Base-by-base conservation (phyloP, 208 protist genomes). In the Acanthamoeba polyphaga region DNA sequence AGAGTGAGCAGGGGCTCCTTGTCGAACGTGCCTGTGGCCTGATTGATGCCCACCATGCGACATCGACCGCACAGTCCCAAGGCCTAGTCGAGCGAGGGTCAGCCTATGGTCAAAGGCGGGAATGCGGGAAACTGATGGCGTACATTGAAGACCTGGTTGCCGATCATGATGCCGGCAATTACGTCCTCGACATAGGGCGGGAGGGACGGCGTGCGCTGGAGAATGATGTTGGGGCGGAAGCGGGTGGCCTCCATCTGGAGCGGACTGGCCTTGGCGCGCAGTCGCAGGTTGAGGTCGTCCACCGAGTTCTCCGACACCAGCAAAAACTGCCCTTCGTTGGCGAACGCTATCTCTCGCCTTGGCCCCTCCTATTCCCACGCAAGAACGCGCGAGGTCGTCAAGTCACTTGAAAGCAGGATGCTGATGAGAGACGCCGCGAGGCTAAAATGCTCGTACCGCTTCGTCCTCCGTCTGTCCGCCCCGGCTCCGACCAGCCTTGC, bases 291-390 rank as follows among this genome's bases (percentile, higher is more conserved):
- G 32, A 92, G 64, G 60, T 92, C 87, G 12, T 92, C 64, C 87
- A 92, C 87, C 6, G 62, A 76, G 55, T 74, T 74, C 34, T 92
- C 87, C 60, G 64, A 92, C 87, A 92, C 87, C 27, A 92, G 62
- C 87, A 92, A n/a, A 53, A 92, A 92, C 60, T 92, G 87, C 29
- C 46, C 87, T 53, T 92, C 87, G n/a, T 92, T 92, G 43, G 87
- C 87, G 24, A 92, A 92, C 34, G 87, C 87, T 7, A 92, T 92
- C 34, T 68, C 64, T 27, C 29, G 80, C 7, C 3, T 74, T 9
- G 53, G 60, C 22, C 38, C 72, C 72, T 78, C 70, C 34, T 78
- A 7, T 22, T 15, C 70, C 13, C 29, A 38, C 3, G 38, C 38
- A 38, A 38, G 38, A 38, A 3, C 38, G 38, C 3, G 38, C 38